phyloP scores from a whole-genome alignment of 768 basidiomycete genomes.

The Phanerodontia chrysosporium region DNA sequence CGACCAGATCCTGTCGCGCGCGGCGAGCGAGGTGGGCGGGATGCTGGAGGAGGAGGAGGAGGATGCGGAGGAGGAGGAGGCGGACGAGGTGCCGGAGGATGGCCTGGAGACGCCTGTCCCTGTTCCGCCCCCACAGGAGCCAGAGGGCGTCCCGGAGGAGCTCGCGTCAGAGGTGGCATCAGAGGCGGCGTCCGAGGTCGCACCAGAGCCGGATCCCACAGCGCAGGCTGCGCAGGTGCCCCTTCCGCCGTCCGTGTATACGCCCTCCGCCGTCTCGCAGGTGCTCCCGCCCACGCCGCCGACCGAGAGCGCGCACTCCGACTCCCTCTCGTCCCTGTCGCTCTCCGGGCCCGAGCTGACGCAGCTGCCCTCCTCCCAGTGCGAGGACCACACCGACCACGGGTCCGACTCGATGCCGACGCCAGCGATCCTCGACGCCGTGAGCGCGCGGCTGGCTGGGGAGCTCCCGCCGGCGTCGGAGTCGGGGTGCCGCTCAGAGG shows the following conservation, averaged over 20 bases:
- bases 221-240: background rate
- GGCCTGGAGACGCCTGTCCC: background rate
- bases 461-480: background rate
- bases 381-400: background rate
- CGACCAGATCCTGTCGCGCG: background rate
- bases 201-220: background rate
- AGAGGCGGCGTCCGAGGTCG: background rate
- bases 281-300: background rate
- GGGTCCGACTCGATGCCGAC: background rate
- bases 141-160: background rate
- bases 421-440: background rate
- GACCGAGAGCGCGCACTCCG: background rate
- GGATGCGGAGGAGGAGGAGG: background rate
- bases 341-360: constrained; percentile 3
- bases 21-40: background rate
- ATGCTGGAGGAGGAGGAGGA: background rate
- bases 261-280: background rate
- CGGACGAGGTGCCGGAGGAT: background rate
- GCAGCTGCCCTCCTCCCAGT: background rate
- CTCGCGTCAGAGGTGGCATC: background rate
- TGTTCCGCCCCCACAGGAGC: background rate
- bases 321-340: constrained; percentile 1
- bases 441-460: background rate
- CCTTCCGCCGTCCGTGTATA: background rate
- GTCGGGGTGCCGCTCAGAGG: no score